Percentiles rank a stretch among this genome's conserved stretches.
These are phyloP conservation scores for Daedaleopsis sinensis DNA, from an alignment of 768 basidiomycete genomes.

Conservation along the genomic window DNA sequence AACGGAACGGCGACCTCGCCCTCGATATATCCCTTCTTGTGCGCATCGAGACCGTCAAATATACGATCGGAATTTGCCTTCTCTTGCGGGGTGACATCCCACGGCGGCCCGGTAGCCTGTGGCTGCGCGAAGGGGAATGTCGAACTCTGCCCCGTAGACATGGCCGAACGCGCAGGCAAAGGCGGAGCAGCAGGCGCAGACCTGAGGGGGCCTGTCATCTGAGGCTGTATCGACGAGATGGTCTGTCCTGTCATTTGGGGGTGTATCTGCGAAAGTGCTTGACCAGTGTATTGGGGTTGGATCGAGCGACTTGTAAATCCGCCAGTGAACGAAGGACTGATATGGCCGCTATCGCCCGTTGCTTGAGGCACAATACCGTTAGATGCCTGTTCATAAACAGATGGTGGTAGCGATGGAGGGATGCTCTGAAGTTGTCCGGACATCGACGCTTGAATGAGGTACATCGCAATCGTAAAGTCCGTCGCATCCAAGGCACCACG, in stretches of 20 bases:
- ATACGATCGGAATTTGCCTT: conserved; percentile 77
- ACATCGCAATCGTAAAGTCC: conserved; percentile 97
- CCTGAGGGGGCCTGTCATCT: conserved; percentile 59
- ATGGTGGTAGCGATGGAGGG: conserved; percentile 77
- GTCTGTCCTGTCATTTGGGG: conserved; percentile 49
- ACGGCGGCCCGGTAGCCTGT: conserved; percentile 39
- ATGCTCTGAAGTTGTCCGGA: conserved; percentile 70
- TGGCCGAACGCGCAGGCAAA: conserved; percentile 29
- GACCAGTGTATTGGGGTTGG: conserved; percentile 69
- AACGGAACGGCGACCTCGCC: conserved; percentile 96
- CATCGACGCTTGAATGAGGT: conserved; percentile 94
- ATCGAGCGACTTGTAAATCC: conserved; percentile 44
- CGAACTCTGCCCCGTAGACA: conserved; percentile 20
- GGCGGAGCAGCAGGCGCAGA: conserved; percentile 30
- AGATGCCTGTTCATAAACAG: conserved; percentile 80
- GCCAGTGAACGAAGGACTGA: conserved; percentile 53
- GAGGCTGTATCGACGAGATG: conserved; percentile 48
- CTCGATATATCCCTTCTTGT: conserved; percentile 79
- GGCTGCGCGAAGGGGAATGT: conserved; percentile 24
- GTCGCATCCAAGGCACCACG: conserved; percentile 85
- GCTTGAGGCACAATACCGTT: conserved; percentile 53
- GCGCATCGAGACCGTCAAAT: conserved; percentile 82
- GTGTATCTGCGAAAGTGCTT: conserved; percentile 48
- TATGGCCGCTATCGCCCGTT: conserved; percentile 60
- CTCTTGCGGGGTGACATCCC: conserved; percentile 86